Conservation (phyloP, 2,329 filamentous ascomycete species). For the Thermomyces lanuginosus region DNA sequence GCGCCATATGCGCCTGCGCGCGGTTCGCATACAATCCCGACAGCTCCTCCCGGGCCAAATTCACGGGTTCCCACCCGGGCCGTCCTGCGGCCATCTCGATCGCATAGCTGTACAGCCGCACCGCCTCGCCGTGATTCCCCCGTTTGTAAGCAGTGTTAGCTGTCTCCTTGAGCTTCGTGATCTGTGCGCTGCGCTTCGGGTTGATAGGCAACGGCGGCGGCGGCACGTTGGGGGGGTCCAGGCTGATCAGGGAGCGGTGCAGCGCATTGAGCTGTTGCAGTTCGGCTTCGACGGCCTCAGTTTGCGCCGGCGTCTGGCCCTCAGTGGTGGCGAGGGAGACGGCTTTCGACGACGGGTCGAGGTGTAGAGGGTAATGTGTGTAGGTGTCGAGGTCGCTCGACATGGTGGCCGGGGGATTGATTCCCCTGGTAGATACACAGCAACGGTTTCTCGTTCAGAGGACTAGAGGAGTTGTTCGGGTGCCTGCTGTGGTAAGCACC, state of each 20-base stretch:
- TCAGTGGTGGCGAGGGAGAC: slow-evolving; percentile 39
- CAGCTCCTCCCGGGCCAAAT: slow-evolving; percentile 71
- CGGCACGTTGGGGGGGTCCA: slow-evolving; percentile 51
- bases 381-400: slow-evolving; percentile 34
- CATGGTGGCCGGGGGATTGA: too few relatives aligned
- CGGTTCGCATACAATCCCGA: slow-evolving; percentile 67
- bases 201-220: slow-evolving; percentile 82
- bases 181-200: slow-evolving; percentile 74
- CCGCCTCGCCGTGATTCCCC: slow-evolving; percentile 54
- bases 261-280: slow-evolving; percentile 62
- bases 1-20: slow-evolving; percentile 75
- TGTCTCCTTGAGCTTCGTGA: slow-evolving; percentile 77
- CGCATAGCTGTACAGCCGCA: slow-evolving; percentile 68
- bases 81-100: slow-evolving; percentile 74
- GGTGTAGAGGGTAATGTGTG: slow-evolving; percentile 61
- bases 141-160: slow-evolving; percentile 76
- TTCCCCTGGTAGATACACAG: too few relatives aligned
- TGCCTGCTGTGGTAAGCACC: too few relatives aligned
- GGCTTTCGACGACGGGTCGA: slow-evolving; percentile 70
- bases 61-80: slow-evolving; percentile 74
- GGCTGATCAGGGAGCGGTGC: slow-evolving; percentile 52
- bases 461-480: too few relatives aligned
- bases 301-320: slow-evolving; percentile 26
- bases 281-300: slow-evolving; percentile 43
- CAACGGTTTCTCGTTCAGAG: too few relatives aligned